Base-by-base conservation (phyloP, 306 rosid species). In the Begonia loranthoides region DNA sequence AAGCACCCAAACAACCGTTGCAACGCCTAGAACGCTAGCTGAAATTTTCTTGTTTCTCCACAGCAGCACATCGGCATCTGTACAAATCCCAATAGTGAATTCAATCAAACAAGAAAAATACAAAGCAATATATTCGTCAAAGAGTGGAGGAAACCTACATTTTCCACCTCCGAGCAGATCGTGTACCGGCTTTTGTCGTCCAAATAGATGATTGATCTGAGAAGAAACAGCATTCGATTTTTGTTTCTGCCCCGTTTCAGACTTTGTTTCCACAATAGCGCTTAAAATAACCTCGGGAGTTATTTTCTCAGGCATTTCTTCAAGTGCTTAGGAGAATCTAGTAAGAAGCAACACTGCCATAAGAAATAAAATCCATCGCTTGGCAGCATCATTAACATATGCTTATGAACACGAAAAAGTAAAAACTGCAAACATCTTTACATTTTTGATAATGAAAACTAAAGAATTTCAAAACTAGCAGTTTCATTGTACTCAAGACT, bases 11-110 rank as follows among this genome's bases (percentile, higher is more conserved):
- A 76, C 52, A 58, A 62, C 50, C 14, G 99, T 90, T 62, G 95
- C 82, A 50, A 64, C 73, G 12, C 77, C 45, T 71, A 86, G 76
- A 59, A 83, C 79, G 12, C 95, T 67, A 3, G 95, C 88, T 41
- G 95, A 86, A 56, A 85, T 86, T 70, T 86, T 90, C 77, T 83
- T 90, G 94, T 90, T 81, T 77, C 95, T 86, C 99, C 99, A 90
- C 59, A 90, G 67, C 79, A 90, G 63, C 62, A 83, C 77, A 73
- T 90, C 99, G 56, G 95, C 99, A 61, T 93, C n/a, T 16, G n/a
- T 36, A 46, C 45, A 45, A 17, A 39, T 39, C 46, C 50, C 47
- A 47, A 14, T 12, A 49, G 11, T 28, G 41, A 69, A 54, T 3
- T 54, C 58, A 15, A 50, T 13, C 61, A 41, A 52, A 59, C 36